Conservation (phyloP, 352 stramenopile species). For the Globisporangium splendens region DNA sequence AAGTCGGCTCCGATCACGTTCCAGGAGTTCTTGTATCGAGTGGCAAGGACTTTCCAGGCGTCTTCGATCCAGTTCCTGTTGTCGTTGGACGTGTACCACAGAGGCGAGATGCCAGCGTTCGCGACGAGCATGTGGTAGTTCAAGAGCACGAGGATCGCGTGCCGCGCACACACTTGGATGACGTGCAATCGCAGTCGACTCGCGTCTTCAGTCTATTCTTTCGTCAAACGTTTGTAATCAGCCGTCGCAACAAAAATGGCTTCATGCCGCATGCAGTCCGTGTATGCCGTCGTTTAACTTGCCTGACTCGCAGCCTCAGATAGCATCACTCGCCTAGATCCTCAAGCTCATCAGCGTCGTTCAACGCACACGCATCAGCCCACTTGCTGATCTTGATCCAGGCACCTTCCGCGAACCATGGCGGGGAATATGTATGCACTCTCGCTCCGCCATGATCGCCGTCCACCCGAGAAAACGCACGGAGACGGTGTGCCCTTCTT, state of each 20-base stretch:
- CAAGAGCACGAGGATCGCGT: constrained; percentile 17
- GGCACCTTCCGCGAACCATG: constrained; percentile 15
- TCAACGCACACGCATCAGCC: not conserved
- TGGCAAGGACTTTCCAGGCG: constrained; percentile 14
- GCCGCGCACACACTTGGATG: too few relatives aligned
- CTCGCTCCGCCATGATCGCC: constrained; percentile 32
- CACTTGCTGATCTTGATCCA: not conserved
- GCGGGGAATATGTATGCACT: constrained; percentile 36
- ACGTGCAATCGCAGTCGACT: not conserved
- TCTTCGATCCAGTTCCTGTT: constrained; percentile 13
- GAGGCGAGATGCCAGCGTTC: constrained; percentile 1
- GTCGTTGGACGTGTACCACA: constrained; percentile 9
- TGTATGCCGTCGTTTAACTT: too few relatives aligned
- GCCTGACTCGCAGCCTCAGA: too few relatives aligned
- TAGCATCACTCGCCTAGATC: too few relatives aligned
- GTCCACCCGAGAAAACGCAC: constrained; percentile 21
- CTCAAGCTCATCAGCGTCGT: not conserved
- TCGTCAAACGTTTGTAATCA: too few relatives aligned
- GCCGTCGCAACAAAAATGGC: too few relatives aligned
- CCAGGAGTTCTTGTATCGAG: constrained; percentile 12
- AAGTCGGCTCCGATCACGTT: constrained; percentile 15
- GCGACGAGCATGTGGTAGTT: constrained; percentile 11
- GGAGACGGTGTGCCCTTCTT: constrained; percentile 52
- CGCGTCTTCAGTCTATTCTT: too few relatives aligned
- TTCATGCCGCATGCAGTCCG: too few relatives aligned